Evolutionary conservation across 805 yeast genomes (phyloP).

Genomic region (Cyberlindnera lachancei): DNA sequence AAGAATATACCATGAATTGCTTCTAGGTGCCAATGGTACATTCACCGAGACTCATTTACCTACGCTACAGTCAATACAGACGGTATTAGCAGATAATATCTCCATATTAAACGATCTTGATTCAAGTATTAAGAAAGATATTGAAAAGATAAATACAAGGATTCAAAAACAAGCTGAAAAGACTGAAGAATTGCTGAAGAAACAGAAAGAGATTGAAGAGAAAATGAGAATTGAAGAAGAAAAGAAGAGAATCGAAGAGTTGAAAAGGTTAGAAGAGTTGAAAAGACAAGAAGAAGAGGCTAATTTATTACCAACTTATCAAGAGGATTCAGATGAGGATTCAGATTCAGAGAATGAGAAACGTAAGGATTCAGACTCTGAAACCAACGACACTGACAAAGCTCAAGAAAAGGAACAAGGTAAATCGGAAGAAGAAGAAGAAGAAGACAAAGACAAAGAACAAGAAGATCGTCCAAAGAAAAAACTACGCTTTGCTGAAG

Average conservation of each 20-base stretch:
- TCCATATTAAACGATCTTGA: slow-evolving; percentile 13
- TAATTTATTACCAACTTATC: slow-evolving; percentile 16
- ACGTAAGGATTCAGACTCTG: not conserved
- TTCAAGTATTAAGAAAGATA: slow-evolving; percentile 9
- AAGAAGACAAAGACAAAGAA: not conserved
- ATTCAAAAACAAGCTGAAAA: slow-evolving; percentile 7
- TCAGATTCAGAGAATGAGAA: slow-evolving; percentile 3
- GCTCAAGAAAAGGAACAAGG: no score
- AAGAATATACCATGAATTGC: slow-evolving; percentile 15
- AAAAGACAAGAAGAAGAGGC: slow-evolving; percentile 12
- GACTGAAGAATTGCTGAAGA: slow-evolving; percentile 9
- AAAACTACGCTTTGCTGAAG: slow-evolving; percentile 5
- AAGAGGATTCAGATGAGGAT: slow-evolving; percentile 8
- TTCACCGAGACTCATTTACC: slow-evolving; percentile 8
- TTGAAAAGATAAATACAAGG: slow-evolving; percentile 6
- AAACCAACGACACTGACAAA: not conserved
- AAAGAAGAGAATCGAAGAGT: not conserved
- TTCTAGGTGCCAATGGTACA: slow-evolving; percentile 13
- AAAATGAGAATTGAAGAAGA: slow-evolving; percentile 6
- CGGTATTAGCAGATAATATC: slow-evolving; percentile 10
- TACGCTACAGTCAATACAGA: slow-evolving; percentile 5
- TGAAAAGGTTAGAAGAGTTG: slow-evolving; percentile 7
- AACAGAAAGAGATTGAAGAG: slow-evolving; percentile 11
- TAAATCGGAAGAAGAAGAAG: not conserved
- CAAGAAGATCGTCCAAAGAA: slow-evolving; percentile 3